Base-by-base conservation (phyloP, 2,329 filamentous ascomycete genomes). In the Triangularia verruculosa region DNA sequence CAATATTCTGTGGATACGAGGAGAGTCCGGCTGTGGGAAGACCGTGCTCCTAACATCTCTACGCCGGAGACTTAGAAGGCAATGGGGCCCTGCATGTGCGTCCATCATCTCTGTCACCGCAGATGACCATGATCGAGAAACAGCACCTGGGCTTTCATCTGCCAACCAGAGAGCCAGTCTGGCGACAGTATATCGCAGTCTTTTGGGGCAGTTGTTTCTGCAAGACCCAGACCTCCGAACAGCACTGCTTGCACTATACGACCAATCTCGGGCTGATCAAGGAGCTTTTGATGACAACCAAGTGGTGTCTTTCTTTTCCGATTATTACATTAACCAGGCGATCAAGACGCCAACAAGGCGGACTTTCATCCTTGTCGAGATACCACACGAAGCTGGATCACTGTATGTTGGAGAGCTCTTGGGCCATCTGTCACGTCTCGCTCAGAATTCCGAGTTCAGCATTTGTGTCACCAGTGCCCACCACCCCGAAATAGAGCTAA, bases 331-430 rank as follows among this genome's bases (percentile, higher is more conserved):
- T 59, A 65, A 69, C 57, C 64, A 68, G 5, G 66, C 61, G 22
- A 68, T 74, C 28, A 69, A 73, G 17, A 74, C 70, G 0, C 67
- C 71, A 0, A 62, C 68, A 6, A 66, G 70, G 25, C 65, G 73
- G 12, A 74, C 71, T 0, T 76, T 75, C 28, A 67, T 75, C 27
- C 71, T 75, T n/a, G 68, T 75, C 54, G 74, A 75, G 39, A 67
- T 72, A 11, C 62, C 70, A 20, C 71, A 74, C 61, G 66, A 71
- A 32, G 71, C 70, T 27, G 65, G 70, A 1, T 47, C 67, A 0
- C 27, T 66, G 0, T 73, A 72, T 54, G 68, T 73, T 5, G 62
- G 70, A 25, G 73, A 73, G 30, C 61, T 75, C 1, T 57, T 75
- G 4, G 66, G 54, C 55, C 70, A 71, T 24, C 66, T 76, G 12